These are phyloP conservation scores for Candida xiaguanensis DNA, from an alignment of 805 yeast species.

Conservation along the genomic window DNA sequence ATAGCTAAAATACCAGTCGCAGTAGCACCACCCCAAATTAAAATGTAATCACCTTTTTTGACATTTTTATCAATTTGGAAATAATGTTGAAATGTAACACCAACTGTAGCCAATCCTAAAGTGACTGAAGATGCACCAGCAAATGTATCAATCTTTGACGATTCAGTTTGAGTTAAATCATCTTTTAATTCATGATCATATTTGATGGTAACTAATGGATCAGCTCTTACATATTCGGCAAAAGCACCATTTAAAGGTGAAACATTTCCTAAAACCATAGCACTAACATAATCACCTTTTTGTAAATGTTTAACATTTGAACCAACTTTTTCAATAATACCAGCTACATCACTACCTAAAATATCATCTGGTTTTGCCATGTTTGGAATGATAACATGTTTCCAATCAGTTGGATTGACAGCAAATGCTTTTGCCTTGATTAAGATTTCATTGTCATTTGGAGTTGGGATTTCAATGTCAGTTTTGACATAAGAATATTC, in stretches of 20 bases:
- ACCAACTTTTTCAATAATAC: constrained; percentile 54
- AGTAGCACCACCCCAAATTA: constrained; percentile 35
- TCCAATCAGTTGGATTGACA: no score
- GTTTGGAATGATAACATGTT: constrained; percentile 40
- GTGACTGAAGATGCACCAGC: constrained; percentile 63
- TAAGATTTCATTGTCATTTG: background rate
- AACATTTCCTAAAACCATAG: constrained; percentile 51
- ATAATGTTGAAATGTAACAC: constrained; percentile 32
- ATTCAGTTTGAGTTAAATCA: constrained; percentile 19
- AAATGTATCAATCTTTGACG: constrained; percentile 34
- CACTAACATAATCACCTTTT: constrained; percentile 56
- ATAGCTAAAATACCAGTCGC: constrained; percentile 27
- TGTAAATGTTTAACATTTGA: constrained; percentile 29
- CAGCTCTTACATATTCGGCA: constrained; percentile 48
- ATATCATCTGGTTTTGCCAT: constrained; percentile 43
- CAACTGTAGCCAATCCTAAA: constrained; percentile 46
- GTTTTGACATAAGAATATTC: constrained; percentile 1
- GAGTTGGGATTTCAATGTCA: background rate
- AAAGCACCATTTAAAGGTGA: constrained; percentile 53
- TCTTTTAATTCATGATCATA: constrained; percentile 11
- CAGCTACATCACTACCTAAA: constrained; percentile 60
- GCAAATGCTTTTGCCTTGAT: constrained; percentile 51
- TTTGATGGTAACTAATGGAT: constrained; percentile 33
- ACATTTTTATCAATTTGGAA: constrained; percentile 22
- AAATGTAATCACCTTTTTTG: constrained; percentile 15